Conservation (phyloP, 164 flowering plant genomes). For the Akebia trifoliata region DNA sequence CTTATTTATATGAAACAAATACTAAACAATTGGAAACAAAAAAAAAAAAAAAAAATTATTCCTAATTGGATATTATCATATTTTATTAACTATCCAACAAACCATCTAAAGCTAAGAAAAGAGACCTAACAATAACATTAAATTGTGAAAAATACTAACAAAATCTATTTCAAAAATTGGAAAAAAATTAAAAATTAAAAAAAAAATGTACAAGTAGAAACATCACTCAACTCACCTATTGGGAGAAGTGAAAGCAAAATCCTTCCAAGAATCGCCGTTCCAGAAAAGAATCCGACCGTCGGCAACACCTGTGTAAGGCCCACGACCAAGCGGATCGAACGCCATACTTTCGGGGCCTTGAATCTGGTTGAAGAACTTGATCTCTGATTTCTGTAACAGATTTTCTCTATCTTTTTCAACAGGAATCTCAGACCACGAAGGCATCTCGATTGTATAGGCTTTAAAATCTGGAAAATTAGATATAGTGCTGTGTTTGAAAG, state of each 20-base stretch:
- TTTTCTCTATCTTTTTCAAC: constrained; percentile 40
- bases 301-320: constrained; percentile 92
- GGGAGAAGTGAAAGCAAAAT: constrained; percentile 32
- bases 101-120: too few relatives aligned
- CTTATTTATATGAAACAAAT: too few relatives aligned
- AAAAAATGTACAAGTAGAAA: background rate
- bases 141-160: too few relatives aligned
- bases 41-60: too few relatives aligned
- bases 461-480: constrained; percentile 58
- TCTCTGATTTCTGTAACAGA: constrained; percentile 61
- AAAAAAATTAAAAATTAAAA: too few relatives aligned
- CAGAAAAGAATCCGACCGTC: constrained; percentile 65
- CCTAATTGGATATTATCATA: too few relatives aligned
- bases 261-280: constrained; percentile 32
- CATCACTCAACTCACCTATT: constrained; percentile 30
- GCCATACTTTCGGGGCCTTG: constrained; percentile 93
- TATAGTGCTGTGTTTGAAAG: constrained; percentile 62
- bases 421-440: constrained; percentile 50
- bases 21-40: too few relatives aligned
- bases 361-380: constrained; percentile 57
- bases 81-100: too few relatives aligned
- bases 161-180: too few relatives aligned
- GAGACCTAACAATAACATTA: too few relatives aligned
- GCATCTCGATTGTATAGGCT: constrained; percentile 41
- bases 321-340: constrained; percentile 78